Evolutionary conservation across 2,329 filamentous ascomycete species (phyloP).

Genomic region (Cadophora sp.): DNA sequence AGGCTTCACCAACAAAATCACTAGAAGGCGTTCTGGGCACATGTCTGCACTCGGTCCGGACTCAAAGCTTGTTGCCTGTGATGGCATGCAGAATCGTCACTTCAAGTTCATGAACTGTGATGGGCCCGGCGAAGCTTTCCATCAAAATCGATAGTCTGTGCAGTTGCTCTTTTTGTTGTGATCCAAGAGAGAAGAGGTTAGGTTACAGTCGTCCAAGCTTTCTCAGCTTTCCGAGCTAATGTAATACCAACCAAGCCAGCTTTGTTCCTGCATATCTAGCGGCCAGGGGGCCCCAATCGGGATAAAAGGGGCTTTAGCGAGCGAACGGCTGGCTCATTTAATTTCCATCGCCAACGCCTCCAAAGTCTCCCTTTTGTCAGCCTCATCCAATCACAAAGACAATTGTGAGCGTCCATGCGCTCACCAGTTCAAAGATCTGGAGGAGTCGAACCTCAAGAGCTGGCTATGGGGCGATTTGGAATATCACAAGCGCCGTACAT

Average conservation of each 20-base stretch:
- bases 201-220: constrained; percentile 11
- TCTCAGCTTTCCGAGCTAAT: not conserved
- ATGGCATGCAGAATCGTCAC: too few species aligned
- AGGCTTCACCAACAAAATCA: not conserved
- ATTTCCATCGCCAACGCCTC: constrained; percentile 9
- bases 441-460: not conserved
- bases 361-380: not conserved
- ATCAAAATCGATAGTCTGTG: constrained; percentile 10
- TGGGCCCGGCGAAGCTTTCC: not conserved
- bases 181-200: constrained; percentile 12
- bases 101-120: too few species aligned
- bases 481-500: not conserved
- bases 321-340: not conserved
- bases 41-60: not conserved
- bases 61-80: not conserved
- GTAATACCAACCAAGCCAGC: not conserved
- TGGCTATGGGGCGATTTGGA: not conserved
- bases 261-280: constrained; percentile 13
- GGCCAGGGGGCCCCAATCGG: not conserved
- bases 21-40: not conserved
- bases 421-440: not conserved
- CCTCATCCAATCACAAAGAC: not conserved
- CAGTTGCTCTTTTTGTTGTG: constrained; percentile 7
- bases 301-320: not conserved
- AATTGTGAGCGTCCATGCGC: not conserved